A percentile compares a stretch with the other conserved stretches of the same genome.
These are phyloP conservation scores for Backusella macrospora DNA, from an alignment of 192 early-diverging fungal genomes.

Conservation along the genomic window DNA sequence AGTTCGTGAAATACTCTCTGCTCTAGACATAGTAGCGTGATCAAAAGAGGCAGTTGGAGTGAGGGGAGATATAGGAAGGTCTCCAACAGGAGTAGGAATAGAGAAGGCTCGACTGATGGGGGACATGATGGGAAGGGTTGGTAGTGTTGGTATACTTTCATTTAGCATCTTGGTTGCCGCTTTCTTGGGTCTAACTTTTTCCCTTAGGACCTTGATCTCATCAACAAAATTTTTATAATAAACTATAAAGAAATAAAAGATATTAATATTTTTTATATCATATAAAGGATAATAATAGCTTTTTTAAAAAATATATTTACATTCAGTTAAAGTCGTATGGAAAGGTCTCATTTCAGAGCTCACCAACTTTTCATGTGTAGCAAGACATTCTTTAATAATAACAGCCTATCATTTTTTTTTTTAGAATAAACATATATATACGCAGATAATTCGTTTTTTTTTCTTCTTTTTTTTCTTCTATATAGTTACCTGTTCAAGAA, in stretches of 20 bases:
- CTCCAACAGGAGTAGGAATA: slow-evolving; percentile 28
- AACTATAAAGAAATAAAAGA: slow-evolving; percentile 38
- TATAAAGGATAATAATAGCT: not conserved
- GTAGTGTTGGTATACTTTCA: not conserved
- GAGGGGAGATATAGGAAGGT: not conserved
- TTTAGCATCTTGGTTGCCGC: not conserved
- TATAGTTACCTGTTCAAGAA: slow-evolving; percentile 65
- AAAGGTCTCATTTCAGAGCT: slow-evolving; percentile 71
- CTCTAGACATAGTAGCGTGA: slow-evolving; percentile 23
- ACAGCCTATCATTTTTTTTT: slow-evolving; percentile 52
- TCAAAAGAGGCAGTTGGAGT: slow-evolving; percentile 3
- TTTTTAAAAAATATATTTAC: slow-evolving; percentile 34
- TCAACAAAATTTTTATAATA: slow-evolving; percentile 68
- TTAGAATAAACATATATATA: slow-evolving; percentile 3
- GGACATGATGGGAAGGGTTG: slow-evolving; percentile 18
- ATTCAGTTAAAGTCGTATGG: slow-evolving; percentile 60
- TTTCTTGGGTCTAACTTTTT: slow-evolving; percentile 17
- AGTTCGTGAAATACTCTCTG: slow-evolving; percentile 38
- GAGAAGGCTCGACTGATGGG: slow-evolving; percentile 42
- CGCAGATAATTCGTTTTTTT: not conserved
- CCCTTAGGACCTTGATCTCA: slow-evolving; percentile 53
- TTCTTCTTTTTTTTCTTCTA: not conserved
- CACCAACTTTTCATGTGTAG: slow-evolving; percentile 63
- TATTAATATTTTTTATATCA: not conserved
- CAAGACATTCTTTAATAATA: slow-evolving; percentile 62